These are phyloP conservation scores for Gaultheria prostrata DNA, from an alignment of 148 eudicot genomes.

Conservation along the genomic window DNA sequence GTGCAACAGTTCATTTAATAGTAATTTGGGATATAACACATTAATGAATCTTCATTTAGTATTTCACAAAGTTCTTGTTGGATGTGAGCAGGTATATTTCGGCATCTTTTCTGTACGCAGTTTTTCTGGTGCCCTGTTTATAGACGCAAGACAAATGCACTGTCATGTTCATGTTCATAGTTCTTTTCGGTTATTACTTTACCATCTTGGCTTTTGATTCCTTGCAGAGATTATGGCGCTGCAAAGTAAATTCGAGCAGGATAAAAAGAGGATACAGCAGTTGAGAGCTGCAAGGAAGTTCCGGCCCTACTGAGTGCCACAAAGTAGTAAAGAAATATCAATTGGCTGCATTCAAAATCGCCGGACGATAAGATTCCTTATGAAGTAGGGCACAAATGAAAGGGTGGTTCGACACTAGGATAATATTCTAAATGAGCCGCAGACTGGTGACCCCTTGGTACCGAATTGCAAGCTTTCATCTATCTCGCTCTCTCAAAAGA, in stretches of 20 bases:
- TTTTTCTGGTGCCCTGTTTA: background rate
- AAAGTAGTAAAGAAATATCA: background rate
- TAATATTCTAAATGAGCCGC: background rate
- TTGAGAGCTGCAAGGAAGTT: slow-evolving; percentile 87
- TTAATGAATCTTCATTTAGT: background rate
- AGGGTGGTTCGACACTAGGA: background rate
- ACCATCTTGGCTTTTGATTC: background rate
- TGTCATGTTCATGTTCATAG: background rate
- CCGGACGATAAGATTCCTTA: background rate
- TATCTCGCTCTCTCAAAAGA: background rate
- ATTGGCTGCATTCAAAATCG: background rate
- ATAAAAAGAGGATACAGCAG: slow-evolving; percentile 82
- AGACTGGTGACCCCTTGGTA: background rate
- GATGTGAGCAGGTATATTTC: background rate
- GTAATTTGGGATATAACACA: background rate
- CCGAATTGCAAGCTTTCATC: background rate
- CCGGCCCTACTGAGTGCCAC: slow-evolving; percentile 49
- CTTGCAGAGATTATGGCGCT: slow-evolving; percentile 77
- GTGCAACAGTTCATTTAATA: background rate
- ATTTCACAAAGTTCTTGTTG: background rate
- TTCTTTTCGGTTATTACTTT: background rate
- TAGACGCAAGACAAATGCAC: background rate
- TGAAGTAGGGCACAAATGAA: background rate
- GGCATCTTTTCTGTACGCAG: background rate
- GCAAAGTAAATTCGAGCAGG: slow-evolving; percentile 87